Evolutionary conservation across 148 eudicot genomes (phyloP), one percentile per base, ranked within the genome.

Genomic region (Rhododendron mucronatum): DNA sequence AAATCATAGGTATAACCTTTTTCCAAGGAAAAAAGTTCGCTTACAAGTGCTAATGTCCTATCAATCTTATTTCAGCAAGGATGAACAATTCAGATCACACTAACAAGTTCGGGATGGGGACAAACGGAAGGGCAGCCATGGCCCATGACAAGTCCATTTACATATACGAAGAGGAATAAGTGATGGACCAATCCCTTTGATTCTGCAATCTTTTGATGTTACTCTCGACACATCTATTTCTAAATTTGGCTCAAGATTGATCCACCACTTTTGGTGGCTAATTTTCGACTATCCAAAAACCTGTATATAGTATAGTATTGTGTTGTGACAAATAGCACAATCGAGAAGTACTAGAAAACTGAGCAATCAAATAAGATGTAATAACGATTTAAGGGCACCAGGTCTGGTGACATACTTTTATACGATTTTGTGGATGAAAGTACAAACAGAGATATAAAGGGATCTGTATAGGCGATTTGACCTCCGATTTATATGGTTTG

Each of bases 151-250:
- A 41, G 57, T 51, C 57, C 57, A 51, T 14, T 41, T 41, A 41
- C 45, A 51, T 51, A 51, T 14, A 51, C 14, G 57, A 15, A 12
- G 4, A 51, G 37, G 8, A 35, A 5, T 12, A 73, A 78, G 84
- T 82, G 90, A 41, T 6, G 8, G 45, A 41, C 82, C 90, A 88
- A 84, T 85, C 71, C 84, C 51, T 80, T 63, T 5, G 90, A 89
- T 89, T 77, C 83, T 87, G 91, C 79, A 82, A 89, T 87, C 89
- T 87, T 67, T 20, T 82, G 87, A 87, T 87, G 89, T 87, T 87
- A 82, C 84, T 82, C 78, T 76, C 69, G 74, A 28, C 20, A 21
- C 50, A 5, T 23, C 26, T 5, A 0, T 33, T 50, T 13, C 2
- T 37, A 16, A 16, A 35, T 15, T 76, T 39, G 80, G n/a, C 48